Percentiles rank a stretch among this genome's conserved stretches.
Conservation (phyloP, 768 basidiomycete species). For the Leccinum ochraceum region DNA sequence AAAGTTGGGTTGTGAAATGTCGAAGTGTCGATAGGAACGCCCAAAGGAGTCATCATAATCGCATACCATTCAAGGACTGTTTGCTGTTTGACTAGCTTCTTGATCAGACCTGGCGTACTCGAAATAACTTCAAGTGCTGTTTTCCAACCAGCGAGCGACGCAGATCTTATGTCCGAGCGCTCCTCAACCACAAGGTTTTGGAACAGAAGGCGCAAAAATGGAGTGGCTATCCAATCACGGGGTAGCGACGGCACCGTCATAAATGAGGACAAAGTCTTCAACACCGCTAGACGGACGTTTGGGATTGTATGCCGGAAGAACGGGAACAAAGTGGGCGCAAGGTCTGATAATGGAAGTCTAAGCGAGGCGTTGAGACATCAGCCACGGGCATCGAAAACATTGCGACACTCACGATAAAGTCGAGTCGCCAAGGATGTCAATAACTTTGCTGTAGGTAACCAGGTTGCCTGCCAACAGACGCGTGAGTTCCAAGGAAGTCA, state of each 20-base stretch:
- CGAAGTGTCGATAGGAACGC: constrained; percentile 67
- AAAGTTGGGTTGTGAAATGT: constrained; percentile 67
- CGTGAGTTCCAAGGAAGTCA: constrained; percentile 2
- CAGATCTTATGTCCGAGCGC: constrained; percentile 75
- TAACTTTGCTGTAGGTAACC: constrained; percentile 77
- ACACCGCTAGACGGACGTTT: constrained; percentile 89
- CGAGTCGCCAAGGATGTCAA: constrained; percentile 68
- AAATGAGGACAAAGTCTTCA: constrained; percentile 85
- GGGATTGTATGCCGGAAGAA: constrained; percentile 98
- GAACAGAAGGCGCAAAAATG: constrained; percentile 82
- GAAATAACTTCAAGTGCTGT: constrained; percentile 62
- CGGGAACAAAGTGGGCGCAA: constrained; percentile 88
- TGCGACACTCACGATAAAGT: constrained; percentile 61
- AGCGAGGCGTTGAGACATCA: constrained; percentile 1
- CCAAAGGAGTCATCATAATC: constrained; percentile 87
- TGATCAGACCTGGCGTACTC: constrained; percentile 47
- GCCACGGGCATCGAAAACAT: constrained; percentile 2
- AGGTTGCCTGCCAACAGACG: constrained; percentile 61
- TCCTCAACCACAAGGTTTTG: constrained; percentile 96
- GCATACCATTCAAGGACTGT: constrained; percentile 82
- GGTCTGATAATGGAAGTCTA: constrained; percentile 77
- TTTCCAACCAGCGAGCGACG: constrained; percentile 74
- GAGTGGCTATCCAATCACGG: constrained; percentile 75
- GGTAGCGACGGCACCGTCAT: constrained; percentile 75
- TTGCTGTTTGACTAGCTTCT: constrained; percentile 55